phyloP scores from a whole-genome alignment of 495 filamentous ascomycete species.

The Aspergillus taichungensis region DNA sequence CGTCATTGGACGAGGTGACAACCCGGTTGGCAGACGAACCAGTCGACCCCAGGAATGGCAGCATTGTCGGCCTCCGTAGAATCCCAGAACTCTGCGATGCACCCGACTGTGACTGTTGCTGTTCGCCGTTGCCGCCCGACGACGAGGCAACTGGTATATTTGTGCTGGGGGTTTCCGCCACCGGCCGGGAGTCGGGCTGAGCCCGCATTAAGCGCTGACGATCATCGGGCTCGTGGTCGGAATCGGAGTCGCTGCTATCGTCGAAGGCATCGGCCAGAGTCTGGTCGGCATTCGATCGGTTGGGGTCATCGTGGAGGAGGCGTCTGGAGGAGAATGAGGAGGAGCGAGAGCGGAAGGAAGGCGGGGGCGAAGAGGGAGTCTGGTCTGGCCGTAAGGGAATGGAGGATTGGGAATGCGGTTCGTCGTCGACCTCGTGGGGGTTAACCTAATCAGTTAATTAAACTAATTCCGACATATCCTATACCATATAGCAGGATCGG shows the following conservation, averaged over 20 bases:
- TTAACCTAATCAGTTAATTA: slow-evolving; percentile 37
- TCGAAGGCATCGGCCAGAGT: slow-evolving; percentile 87
- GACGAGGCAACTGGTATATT: slow-evolving; percentile 24
- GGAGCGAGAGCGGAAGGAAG: slow-evolving; percentile 82
- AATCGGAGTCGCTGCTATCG: slow-evolving; percentile 59
- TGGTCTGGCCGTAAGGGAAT: slow-evolving; percentile 32
- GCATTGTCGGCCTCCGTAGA: slow-evolving; percentile 42
- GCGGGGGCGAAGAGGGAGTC: slow-evolving; percentile 78
- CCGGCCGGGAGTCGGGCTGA: slow-evolving; percentile 37
- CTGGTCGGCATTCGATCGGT: slow-evolving; percentile 53
- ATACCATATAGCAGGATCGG: not conserved
- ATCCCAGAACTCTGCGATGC: slow-evolving; percentile 17
- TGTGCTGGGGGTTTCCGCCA: slow-evolving; percentile 20
- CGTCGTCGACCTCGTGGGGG: slow-evolving; percentile 43
- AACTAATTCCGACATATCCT: not conserved
- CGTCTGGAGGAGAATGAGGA: slow-evolving; percentile 60
- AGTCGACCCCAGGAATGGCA: slow-evolving; percentile 38
- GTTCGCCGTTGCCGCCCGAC: slow-evolving; percentile 22
- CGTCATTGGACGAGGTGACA: slow-evolving; percentile 62
- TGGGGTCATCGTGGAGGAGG: slow-evolving; percentile 45
- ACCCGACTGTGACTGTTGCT: slow-evolving; percentile 11
- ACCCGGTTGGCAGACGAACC: slow-evolving; percentile 35
- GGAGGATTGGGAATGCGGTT: slow-evolving; percentile 32
- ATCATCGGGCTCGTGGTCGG: slow-evolving; percentile 68
- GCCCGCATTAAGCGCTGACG: slow-evolving; percentile 77